phyloP scores from a whole-genome alignment of 192 early-diverging fungal species.

The Dissophora globulifera region DNA sequence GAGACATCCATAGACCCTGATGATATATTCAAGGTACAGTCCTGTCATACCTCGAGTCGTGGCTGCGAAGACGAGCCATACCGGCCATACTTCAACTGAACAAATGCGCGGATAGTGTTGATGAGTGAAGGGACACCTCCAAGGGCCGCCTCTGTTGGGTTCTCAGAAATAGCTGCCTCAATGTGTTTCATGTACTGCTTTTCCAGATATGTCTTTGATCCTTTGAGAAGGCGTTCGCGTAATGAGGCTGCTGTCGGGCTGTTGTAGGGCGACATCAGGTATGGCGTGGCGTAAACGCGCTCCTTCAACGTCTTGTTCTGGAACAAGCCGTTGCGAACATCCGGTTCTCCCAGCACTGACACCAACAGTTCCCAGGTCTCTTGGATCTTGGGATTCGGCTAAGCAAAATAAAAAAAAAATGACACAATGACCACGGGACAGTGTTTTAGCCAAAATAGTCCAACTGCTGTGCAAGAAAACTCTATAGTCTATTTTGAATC shows the following conservation, averaged over 20 bases:
- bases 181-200: conserved; percentile 58
- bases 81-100: conserved; percentile 75
- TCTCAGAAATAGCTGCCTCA: conserved; percentile 63
- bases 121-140: conserved; percentile 86
- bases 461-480: too few relatives aligned
- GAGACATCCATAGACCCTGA: too few relatives aligned
- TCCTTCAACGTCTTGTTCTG: conserved; percentile 54
- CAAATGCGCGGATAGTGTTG: conserved; percentile 74
- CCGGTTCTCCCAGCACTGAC: conserved; percentile 55
- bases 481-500: too few relatives aligned
- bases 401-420: background rate
- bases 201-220: conserved; percentile 64
- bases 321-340: conserved; percentile 46
- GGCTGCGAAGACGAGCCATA: conserved; percentile 59
- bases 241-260: conserved; percentile 33
- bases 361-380: conserved; percentile 57
- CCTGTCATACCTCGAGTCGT: conserved; percentile 52
- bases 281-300: conserved; percentile 51
- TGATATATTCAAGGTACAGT: background rate
- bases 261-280: conserved; percentile 39
- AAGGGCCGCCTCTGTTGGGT: conserved; percentile 72
- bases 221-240: conserved; percentile 48
- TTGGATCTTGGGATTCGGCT: conserved; percentile 44
- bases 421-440: too few relatives aligned
- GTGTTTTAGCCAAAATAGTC: too few relatives aligned